Conservation (phyloP, 108 stramenopile species). For the Nitzschia palea region DNA sequence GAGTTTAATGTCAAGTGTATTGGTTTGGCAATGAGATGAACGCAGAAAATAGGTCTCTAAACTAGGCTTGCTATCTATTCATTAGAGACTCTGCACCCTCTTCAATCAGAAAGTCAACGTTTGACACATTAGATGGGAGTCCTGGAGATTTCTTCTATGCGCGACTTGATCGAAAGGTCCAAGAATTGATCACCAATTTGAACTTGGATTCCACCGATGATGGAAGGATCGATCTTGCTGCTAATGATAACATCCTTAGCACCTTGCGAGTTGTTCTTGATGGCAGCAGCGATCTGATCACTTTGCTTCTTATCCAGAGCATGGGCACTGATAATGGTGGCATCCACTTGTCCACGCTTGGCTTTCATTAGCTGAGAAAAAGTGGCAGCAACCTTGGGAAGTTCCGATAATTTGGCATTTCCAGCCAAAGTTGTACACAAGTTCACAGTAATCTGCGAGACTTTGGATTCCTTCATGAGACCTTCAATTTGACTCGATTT, state of each 20-base stretch:
- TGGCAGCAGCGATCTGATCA: constrained; percentile 77
- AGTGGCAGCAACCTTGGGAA: constrained; percentile 70
- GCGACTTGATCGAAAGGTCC: constrained; percentile 90
- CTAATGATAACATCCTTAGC: constrained; percentile 83
- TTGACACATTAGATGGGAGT: constrained; percentile 57
- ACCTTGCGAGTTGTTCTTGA: constrained; percentile 68
- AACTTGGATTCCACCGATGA: constrained; percentile 94
- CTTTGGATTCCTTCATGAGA: constrained; percentile 61
- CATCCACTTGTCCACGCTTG: constrained; percentile 93
- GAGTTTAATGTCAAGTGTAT: no score
- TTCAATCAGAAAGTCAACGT: no score
- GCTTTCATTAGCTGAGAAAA: constrained; percentile 91
- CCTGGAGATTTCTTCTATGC: constrained; percentile 86
- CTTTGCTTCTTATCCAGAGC: constrained; percentile 63
- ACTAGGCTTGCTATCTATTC: no score
- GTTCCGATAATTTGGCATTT: constrained; percentile 86
- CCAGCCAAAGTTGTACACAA: constrained; percentile 92
- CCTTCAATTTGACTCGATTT: constrained; percentile 67
- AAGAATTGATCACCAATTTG: constrained; percentile 98
- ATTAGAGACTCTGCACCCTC: no score
- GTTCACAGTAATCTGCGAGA: constrained; percentile 77
- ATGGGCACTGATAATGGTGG: constrained; percentile 90
- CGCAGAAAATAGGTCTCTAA: no score
- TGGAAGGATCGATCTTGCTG: constrained; percentile 82
- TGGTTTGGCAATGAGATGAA: no score